A percentile compares a stretch with the other conserved stretches of the same genome.
These are phyloP conservation scores for Glycyrrhiza uralensis DNA, from an alignment of 306 rosid genomes.

Conservation along the genomic window DNA sequence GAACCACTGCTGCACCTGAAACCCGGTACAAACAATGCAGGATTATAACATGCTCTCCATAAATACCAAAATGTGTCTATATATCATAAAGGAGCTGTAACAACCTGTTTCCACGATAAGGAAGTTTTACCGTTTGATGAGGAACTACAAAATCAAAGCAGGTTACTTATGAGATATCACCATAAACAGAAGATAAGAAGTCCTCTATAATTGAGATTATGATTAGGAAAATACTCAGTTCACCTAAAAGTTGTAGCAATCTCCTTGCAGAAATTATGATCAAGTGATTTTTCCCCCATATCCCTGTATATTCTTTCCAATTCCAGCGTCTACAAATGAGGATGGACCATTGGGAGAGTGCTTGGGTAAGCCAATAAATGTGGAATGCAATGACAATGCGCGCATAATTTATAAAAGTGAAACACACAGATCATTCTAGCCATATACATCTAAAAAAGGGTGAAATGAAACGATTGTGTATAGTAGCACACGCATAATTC, in stretches of 20 bases:
- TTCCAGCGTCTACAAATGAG: constrained; percentile 19
- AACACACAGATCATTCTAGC: background rate
- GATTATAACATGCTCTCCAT: background rate
- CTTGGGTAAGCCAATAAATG: constrained; percentile 12
- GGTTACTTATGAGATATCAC: background rate
- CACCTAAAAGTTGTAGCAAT: constrained; percentile 33
- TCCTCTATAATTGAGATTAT: background rate
- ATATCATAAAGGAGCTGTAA: background rate
- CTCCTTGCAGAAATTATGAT: constrained; percentile 26
- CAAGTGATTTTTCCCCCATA: constrained; percentile 27
- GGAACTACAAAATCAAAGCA: constrained; percentile 30
- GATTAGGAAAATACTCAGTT: background rate
- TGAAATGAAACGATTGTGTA: background rate
- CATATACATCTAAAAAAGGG: background rate
- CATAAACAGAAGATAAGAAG: background rate
- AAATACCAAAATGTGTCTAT: background rate
- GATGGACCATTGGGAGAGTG: background rate
- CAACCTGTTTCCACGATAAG: constrained; percentile 44
- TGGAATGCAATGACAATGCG: background rate
- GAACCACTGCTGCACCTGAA: constrained; percentile 50
- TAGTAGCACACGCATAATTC: background rate
- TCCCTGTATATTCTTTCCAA: constrained; percentile 36
- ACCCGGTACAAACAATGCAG: background rate
- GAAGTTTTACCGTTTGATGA: constrained; percentile 26
- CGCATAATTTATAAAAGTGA: background rate